Conservation (phyloP, 192 early-diverging fungal genomes). For the Gonapodya prolifera region DNA sequence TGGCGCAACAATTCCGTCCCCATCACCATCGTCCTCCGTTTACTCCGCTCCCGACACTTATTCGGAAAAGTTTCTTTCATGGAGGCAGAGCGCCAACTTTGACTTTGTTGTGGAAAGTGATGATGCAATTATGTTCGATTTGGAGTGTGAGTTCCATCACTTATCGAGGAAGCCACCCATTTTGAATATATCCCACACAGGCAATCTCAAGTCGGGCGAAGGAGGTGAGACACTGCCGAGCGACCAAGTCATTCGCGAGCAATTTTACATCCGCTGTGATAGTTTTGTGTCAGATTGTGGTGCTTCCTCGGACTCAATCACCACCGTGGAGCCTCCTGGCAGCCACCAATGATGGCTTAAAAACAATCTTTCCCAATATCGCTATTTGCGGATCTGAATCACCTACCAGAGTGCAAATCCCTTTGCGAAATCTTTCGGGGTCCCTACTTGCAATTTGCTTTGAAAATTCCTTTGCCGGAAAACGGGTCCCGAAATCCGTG, state of each 20-base stretch:
- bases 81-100: not conserved
- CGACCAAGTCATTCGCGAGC: not conserved
- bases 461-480: not conserved
- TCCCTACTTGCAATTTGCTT: not conserved
- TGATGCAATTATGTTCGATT: not conserved
- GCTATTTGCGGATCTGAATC: not conserved
- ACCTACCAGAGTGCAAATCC: not conserved
- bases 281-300: not conserved
- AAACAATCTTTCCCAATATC: not conserved
- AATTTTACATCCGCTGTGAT: not conserved
- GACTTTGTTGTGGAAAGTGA: not conserved
- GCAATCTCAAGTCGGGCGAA: not conserved
- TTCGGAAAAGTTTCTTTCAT: not conserved
- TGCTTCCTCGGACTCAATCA: not conserved
- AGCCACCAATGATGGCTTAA: not conserved
- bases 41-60: not conserved
- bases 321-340: not conserved
- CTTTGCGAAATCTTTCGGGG: not conserved
- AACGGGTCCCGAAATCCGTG: not conserved
- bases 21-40: not conserved
- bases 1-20: not conserved
- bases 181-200: not conserved
- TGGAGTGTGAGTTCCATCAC: not conserved
- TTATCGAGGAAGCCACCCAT: not conserved
- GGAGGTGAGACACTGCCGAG: not conserved